Base-by-base conservation (phyloP, 805 yeast species). In the Monosporozyma servazzii region DNA sequence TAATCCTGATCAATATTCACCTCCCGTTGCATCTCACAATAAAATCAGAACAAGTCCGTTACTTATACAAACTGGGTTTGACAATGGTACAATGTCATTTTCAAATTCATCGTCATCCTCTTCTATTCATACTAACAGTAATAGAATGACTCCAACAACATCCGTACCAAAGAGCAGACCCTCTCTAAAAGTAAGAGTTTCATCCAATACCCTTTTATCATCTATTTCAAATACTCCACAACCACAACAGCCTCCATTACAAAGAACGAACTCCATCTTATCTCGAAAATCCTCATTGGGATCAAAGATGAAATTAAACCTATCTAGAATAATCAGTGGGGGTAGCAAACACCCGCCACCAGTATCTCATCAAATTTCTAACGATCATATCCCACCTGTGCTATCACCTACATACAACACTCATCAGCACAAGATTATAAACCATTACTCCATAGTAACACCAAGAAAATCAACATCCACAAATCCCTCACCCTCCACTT, bases 321-420 rank as follows among this genome's bases (percentile, higher is more conserved):
- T 64, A 29, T 57, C 67, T 4, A 55, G 64, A 50, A 62, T 64
- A 29, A 59, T 64, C 13, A 61, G 65, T 42, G 53, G 56, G 17
- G 47, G 58, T 41, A 57, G 54, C 20, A 45, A 45, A 10, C 36
- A 30, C 30, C 36, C 47, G 20, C 23, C 29, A 13, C 27, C 18
- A 23, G 10, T 40, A 20, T 23, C 45, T 21, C 15, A 42, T 4
- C 27, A n/a, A 5, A 42, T 23, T 42, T 27, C 30, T 7, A 27
- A 43, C 27, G 21, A 27, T 27, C 30, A 43, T 11, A 27, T 17
- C 17, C 21, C 21, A 2, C n/a, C 36, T 27, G 27, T 27, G 11
- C 9, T 8, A 18, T 37, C 41, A 18, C 23, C 41, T 9, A 37
- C 23, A 17, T 17, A 27, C 27, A 43, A 3, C 15, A 17, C 18